phyloP scores from a whole-genome alignment of 2,329 filamentous ascomycete species.

The Sphaerulina vaccinii region DNA sequence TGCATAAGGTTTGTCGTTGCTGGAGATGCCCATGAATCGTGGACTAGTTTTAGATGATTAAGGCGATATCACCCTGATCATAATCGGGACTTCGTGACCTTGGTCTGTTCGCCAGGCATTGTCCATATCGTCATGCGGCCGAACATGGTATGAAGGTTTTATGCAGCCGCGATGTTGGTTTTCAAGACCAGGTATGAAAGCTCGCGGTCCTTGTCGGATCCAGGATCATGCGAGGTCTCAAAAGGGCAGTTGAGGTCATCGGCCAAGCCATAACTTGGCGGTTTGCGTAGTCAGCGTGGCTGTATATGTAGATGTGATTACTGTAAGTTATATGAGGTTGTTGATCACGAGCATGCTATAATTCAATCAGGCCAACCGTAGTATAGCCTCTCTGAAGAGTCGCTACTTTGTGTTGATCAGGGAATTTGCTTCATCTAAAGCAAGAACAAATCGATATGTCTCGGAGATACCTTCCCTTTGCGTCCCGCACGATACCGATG shows the following conservation, averaged over 20 bases:
- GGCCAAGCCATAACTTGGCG: background rate
- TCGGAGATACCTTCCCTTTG: too few species aligned
- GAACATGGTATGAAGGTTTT: background rate
- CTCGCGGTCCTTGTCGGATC: background rate
- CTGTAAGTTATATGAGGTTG: too few species aligned
- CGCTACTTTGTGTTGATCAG: background rate
- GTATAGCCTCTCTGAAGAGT: background rate
- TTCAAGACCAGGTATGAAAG: background rate
- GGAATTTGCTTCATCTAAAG: background rate
- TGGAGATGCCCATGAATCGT: background rate
- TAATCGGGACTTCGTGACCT: background rate
- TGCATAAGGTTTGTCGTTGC: background rate
- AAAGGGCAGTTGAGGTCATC: background rate
- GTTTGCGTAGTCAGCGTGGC: too few species aligned
- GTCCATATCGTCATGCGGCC: too few species aligned
- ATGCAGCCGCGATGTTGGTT: background rate
- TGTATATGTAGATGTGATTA: too few species aligned
- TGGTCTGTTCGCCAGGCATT: background rate
- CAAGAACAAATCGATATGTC: too few species aligned
- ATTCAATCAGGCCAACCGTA: background rate
- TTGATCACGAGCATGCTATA: background rate
- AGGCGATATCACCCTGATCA: background rate
- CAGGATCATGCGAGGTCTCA: background rate
- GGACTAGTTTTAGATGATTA: background rate
- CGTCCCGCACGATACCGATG: too few species aligned